These are phyloP conservation scores for Chalciporus pseudorubinellus DNA, from an alignment of 768 basidiomycete genomes.

Conservation along the genomic window DNA sequence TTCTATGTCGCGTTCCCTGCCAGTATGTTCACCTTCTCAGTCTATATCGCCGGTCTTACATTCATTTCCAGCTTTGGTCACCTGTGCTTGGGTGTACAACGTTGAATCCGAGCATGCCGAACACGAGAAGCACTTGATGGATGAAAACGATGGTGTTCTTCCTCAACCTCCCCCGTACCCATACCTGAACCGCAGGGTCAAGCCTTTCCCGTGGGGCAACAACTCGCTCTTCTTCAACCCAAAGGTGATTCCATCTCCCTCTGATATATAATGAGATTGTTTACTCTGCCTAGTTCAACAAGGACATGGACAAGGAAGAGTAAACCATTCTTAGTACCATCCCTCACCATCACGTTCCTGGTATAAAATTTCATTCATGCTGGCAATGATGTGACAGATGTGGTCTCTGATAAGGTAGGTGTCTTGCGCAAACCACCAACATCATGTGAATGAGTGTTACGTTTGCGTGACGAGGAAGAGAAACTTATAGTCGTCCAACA, in stretches of 20 bases:
- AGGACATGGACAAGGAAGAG: constrained; percentile 48
- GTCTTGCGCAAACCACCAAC: too few species aligned
- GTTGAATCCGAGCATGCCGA: constrained; percentile 63
- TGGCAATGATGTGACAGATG: neutral
- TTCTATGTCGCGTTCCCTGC: constrained; percentile 73
- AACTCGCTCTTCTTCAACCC: constrained; percentile 85
- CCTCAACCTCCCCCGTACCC: constrained; percentile 72
- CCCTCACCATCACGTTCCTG: neutral
- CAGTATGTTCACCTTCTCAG: constrained; percentile 47
- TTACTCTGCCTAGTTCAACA: constrained; percentile 50
- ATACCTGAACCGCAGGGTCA: constrained; percentile 71
- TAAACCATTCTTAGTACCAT: constrained; percentile 5
- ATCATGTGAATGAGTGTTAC: too few species aligned
- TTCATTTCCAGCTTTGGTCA: constrained; percentile 19
- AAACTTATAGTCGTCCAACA: too few species aligned
- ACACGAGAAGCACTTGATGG: constrained; percentile 67
- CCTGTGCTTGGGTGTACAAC: constrained; percentile 46
- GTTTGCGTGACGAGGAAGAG: too few species aligned
- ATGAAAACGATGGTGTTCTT: constrained; percentile 69
- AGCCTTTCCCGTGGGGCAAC: constrained; percentile 83
- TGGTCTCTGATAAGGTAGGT: too few species aligned
- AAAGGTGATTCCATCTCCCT: constrained; percentile 44
- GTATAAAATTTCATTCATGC: neutral
- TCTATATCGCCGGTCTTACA: constrained; percentile 12
- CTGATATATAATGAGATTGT: neutral